Evolutionary conservation across 2,329 filamentous ascomycete genomes (phyloP), one percentile per base, ranked within the genome.

Genomic region (Colletotrichum theobromicola): DNA sequence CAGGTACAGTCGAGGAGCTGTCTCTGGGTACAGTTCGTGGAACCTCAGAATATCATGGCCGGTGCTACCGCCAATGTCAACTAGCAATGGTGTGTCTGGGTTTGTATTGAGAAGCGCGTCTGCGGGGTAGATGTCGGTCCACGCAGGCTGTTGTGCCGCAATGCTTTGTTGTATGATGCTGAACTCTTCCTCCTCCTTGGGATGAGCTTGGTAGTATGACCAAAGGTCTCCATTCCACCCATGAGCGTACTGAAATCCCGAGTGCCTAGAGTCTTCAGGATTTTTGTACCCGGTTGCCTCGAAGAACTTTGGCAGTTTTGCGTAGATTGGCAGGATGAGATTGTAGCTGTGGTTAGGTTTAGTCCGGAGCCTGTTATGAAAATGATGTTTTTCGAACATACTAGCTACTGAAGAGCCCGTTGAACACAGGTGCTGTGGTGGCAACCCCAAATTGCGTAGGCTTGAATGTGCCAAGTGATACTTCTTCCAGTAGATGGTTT

Each of bases 121-220:
- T 2, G 18, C 10, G 1, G 63, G 63, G 9, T 8, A 72, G 5
- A 67, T 62, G 1, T 67, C 69, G 0, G 30, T 72, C 69, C 69
- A 72, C 1, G 55, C 26, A 1, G 37, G 63, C 30, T 67, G 69
- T 4, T 35, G 30, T 4, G 35, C 26, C 1, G 69, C 37, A 34
- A 72, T 72, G 10, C 34, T 72, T 35, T 62, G 53, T 18, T 72
- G 69, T 9, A 67, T 67, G 16, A 21, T 7, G 18, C 37, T 72
- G 55, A 72, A 72, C 15, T 72, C 61, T 18, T 60, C 53, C 10
- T 67, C 63, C 15, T 72, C n/a, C 7, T 53, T 28, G 12, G 63
- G 69, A 16, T 72, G 69, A 1, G 69, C 69, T 24, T 58, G 16
- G 10, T 55, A 72, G 18, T 62, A 72, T 0, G 69, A 61, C 69